These are phyloP conservation scores for Chrysanthemum makinoi DNA, from an alignment of 129 eudicot species.

Conservation along the genomic window DNA sequence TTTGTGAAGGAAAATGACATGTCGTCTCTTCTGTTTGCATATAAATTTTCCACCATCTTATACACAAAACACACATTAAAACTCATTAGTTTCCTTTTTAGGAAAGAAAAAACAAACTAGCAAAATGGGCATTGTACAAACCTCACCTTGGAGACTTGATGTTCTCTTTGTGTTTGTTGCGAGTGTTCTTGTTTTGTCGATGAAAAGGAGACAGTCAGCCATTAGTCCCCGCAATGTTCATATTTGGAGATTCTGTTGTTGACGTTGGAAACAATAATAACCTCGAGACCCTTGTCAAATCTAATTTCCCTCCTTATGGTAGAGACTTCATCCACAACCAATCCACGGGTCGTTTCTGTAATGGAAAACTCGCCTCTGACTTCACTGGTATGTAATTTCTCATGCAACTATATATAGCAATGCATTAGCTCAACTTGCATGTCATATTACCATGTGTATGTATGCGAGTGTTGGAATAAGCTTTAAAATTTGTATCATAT, in stretches of 20 bases:
- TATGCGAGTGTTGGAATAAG: not conserved
- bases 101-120: slow-evolving; percentile 12
- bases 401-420: too few species aligned
- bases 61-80: slow-evolving; percentile 25
- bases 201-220: slow-evolving; percentile 47
- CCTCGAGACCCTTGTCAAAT: slow-evolving; percentile 66
- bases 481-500: not conserved
- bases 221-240: slow-evolving; percentile 73
- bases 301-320: slow-evolving; percentile 90
- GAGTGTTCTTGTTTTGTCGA: slow-evolving; percentile 4
- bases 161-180: slow-evolving; percentile 9
- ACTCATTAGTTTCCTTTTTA: slow-evolving; percentile 13
- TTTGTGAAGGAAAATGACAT: not conserved
- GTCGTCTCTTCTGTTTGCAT: not conserved
- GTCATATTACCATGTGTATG: too few species aligned
- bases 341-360: slow-evolving; percentile 82
- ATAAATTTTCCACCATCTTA: slow-evolving; percentile 13
- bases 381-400: slow-evolving; percentile 56
- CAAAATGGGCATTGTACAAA: slow-evolving; percentile 39
- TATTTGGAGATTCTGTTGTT: slow-evolving; percentile 83
- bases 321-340: slow-evolving; percentile 54
- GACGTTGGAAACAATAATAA: slow-evolving; percentile 91
- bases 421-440: too few species aligned
- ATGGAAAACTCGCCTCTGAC: slow-evolving; percentile 92
- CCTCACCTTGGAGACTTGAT: not conserved